These are phyloP conservation scores for Bruguiera parviflora DNA, from an alignment of 345 rosid genomes.

Conservation along the genomic window DNA sequence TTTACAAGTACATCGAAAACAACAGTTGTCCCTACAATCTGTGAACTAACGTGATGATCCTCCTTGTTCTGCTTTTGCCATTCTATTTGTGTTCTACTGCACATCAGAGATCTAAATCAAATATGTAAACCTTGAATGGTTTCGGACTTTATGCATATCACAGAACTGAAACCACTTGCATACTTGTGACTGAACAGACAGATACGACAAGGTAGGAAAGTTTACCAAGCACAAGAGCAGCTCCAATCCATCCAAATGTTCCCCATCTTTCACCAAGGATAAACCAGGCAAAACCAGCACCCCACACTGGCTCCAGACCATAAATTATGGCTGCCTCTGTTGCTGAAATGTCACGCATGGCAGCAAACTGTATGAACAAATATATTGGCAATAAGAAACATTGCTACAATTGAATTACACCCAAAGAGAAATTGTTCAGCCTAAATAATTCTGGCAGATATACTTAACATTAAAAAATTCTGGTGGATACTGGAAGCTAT, in stretches of 20 bases:
- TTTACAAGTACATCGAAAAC: no score
- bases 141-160: background rate
- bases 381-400: background rate
- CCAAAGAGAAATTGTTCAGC: background rate
- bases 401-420: background rate
- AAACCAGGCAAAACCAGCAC: conserved; percentile 38
- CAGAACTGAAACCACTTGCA: background rate
- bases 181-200: background rate
- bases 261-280: conserved; percentile 34
- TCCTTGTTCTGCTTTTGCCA: no score
- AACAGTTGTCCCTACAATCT: no score
- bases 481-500: no score
- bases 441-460: background rate
- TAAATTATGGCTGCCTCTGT: conserved; percentile 31
- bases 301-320: conserved; percentile 33
- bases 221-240: conserved; percentile 30
- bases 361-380: conserved; percentile 22
- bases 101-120: no score
- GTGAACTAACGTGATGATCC: no score
- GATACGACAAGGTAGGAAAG: no score
- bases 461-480: background rate
- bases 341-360: conserved; percentile 31
- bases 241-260: conserved; percentile 29
- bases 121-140: no score
- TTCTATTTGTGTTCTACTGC: no score